Conservation (phyloP, 2,329 filamentous ascomycete species). For the Ophiobolus disseminans region DNA sequence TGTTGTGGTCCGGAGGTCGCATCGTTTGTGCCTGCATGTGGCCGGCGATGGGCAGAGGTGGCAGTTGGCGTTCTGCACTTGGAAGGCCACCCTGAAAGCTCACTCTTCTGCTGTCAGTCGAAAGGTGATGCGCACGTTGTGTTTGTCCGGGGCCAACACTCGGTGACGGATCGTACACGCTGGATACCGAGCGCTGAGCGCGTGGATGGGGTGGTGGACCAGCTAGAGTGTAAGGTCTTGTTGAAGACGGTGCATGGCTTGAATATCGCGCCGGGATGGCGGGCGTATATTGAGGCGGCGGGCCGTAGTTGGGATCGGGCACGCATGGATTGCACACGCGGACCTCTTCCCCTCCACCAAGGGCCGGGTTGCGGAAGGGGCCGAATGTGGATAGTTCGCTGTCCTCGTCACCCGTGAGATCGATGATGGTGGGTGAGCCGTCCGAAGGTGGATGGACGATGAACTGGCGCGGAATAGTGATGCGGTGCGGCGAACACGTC, state of each 20-base stretch:
- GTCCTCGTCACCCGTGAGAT: conserved; percentile 53
- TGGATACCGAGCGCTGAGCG: conserved; percentile 29
- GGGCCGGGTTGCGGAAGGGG: conserved; percentile 54
- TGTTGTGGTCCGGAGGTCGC: conserved; percentile 15
- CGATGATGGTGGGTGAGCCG: conserved; percentile 44
- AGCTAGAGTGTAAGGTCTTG: conserved; percentile 15
- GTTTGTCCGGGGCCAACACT: conserved; percentile 24
- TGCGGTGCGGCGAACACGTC: conserved; percentile 89
- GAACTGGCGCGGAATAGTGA: conserved; percentile 91
- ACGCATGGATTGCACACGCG: conserved; percentile 77
- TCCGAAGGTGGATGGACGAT: conserved; percentile 74
- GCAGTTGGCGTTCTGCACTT: conserved; percentile 33
- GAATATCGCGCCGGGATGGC: conserved; percentile 6
- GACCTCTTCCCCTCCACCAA: conserved; percentile 72
- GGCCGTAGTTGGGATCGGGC: conserved; percentile 70
- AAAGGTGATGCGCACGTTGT: conserved; percentile 25
- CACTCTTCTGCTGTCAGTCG: conserved; percentile 27
- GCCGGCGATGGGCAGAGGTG: conserved; percentile 26
- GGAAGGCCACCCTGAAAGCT: conserved; percentile 34
- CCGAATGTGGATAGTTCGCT: conserved; percentile 36
- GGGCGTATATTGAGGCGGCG: conserved; percentile 59
- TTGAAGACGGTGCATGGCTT: conserved; percentile 1
- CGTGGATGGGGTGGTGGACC: conserved; percentile 22
- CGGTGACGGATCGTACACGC: conserved; percentile 27
- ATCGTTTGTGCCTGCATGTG: conserved; percentile 18